These are phyloP conservation scores for Geum urbanum DNA, from an alignment of 306 rosid species.

Conservation along the genomic window DNA sequence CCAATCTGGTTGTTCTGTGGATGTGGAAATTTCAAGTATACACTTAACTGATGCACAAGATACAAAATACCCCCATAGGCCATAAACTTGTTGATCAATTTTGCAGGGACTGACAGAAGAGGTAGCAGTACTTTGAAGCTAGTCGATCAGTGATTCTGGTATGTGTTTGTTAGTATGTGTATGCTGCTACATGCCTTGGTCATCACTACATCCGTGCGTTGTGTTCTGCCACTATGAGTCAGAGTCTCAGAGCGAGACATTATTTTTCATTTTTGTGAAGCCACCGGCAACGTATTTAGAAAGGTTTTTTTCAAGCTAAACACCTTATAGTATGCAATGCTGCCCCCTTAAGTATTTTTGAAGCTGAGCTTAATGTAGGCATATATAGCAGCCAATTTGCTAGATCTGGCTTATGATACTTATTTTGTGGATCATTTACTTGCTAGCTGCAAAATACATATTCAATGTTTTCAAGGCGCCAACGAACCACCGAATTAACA, in stretches of 20 bases:
- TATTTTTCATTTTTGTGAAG: background rate
- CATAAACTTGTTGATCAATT: slow-evolving; percentile 12
- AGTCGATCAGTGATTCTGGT: slow-evolving; percentile 9
- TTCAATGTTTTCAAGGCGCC: too few relatives aligned
- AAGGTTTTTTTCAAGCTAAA: background rate
- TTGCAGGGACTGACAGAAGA: slow-evolving; percentile 18
- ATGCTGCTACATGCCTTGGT: slow-evolving; percentile 15
- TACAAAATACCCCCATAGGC: slow-evolving; percentile 20
- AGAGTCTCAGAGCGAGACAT: background rate
- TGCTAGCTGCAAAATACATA: too few relatives aligned
- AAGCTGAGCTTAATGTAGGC: too few relatives aligned
- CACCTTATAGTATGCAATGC: too few relatives aligned
- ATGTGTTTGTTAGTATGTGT: slow-evolving; percentile 7
- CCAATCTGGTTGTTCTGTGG: background rate
- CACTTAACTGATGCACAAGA: slow-evolving; percentile 14
- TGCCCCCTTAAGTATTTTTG: too few relatives aligned
- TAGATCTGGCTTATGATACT: too few relatives aligned
- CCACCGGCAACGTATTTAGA: background rate
- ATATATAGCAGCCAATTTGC: too few relatives aligned
- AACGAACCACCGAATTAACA: too few relatives aligned
- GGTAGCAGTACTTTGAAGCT: background rate
- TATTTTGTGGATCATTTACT: too few relatives aligned
- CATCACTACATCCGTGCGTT: slow-evolving; percentile 28
- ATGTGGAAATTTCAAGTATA: background rate
- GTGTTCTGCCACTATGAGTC: background rate